A percentile compares a stretch with the other conserved stretches of the same genome.
These are phyloP conservation scores for Neurospora pannonica DNA, from an alignment of 495 filamentous ascomycete species.

Conservation along the genomic window DNA sequence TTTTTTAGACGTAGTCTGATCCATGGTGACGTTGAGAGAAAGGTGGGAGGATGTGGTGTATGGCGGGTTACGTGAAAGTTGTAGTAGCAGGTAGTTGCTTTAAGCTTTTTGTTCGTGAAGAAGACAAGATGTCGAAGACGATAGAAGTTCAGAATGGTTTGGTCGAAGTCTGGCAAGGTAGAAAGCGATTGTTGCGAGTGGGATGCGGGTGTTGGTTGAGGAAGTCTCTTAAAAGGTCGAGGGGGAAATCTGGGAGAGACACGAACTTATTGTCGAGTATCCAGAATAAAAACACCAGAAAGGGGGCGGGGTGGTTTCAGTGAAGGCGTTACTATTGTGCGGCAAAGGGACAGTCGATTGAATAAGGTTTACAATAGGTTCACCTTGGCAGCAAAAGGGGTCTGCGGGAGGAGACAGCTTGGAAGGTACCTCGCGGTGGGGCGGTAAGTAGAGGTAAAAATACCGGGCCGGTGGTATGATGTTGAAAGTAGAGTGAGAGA, in stretches of 20 bases:
- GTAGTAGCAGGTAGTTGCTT: neutral
- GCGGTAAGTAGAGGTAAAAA: neutral
- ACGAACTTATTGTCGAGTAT: neutral
- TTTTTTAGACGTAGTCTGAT: neutral
- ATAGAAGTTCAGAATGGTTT: neutral
- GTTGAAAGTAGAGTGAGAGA: neutral
- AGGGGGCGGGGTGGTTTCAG: neutral
- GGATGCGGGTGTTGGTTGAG: neutral
- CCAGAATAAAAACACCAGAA: neutral
- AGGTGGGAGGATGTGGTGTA: neutral
- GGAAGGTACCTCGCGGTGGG: neutral
- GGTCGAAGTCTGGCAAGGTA: neutral
- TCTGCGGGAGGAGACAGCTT: neutral
- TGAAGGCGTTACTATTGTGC: neutral
- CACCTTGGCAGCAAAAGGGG: neutral
- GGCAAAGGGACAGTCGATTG: neutral
- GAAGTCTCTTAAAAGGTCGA: neutral
- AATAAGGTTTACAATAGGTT: neutral
- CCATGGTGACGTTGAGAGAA: neutral
- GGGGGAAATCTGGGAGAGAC: neutral
- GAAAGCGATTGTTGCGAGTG: neutral
- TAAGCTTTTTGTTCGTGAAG: neutral
- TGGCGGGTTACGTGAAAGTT: neutral
- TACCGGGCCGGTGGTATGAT: neutral
- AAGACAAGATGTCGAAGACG: neutral